Conservation (phyloP, 371 early-diverging fungal species). For the Chytridium lagenaria region DNA sequence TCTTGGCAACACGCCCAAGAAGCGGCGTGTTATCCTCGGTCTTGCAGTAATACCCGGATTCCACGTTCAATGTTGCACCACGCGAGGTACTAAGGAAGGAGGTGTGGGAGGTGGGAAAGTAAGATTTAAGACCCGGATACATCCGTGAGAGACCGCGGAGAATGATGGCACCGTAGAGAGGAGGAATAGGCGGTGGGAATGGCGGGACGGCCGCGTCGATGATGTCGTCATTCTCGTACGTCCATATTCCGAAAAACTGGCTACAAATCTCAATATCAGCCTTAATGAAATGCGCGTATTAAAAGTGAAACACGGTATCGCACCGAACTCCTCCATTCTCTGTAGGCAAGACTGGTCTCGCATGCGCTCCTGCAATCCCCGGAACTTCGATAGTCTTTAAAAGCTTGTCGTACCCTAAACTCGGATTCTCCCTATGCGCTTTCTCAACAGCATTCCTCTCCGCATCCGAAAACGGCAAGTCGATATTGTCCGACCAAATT, state of each 20-base stretch:
- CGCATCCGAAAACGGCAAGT: neutral
- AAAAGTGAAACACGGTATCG: too few relatives aligned
- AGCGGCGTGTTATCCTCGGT: slow-evolving; percentile 11
- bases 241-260: slow-evolving; percentile 18
- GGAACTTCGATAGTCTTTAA: neutral
- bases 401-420: neutral
- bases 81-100: neutral
- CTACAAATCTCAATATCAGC: neutral
- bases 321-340: neutral
- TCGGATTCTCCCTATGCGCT: slow-evolving; percentile 8
- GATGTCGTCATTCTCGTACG: slow-evolving; percentile 13
- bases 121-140: neutral
- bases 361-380: slow-evolving; percentile 15
- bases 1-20: neutral
- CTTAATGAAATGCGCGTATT: neutral
- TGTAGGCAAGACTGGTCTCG: neutral
- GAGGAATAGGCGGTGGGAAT: neutral
- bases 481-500: slow-evolving; percentile 15
- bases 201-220: neutral
- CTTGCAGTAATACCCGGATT: slow-evolving; percentile 16
- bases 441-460: neutral
- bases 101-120: neutral
- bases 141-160: neutral
- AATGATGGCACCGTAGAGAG: neutral
- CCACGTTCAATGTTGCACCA: neutral